These are phyloP conservation scores for Xeromyces bisporus DNA, from an alignment of 495 filamentous ascomycete genomes.

Conservation along the genomic window DNA sequence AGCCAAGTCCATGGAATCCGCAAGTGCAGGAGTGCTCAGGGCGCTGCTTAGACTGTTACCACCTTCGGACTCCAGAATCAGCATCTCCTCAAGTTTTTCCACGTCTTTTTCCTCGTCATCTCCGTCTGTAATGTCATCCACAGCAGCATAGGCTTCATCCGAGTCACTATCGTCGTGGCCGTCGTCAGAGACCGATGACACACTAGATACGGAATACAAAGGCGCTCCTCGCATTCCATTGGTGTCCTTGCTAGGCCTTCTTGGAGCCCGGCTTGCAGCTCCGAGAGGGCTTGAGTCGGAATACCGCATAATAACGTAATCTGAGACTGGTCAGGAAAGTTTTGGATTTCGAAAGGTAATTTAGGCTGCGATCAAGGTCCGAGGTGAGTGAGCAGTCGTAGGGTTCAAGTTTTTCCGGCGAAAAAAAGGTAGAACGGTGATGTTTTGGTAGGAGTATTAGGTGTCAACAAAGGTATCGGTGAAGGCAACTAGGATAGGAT, in stretches of 20 bases:
- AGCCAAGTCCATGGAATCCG: conserved; percentile 40
- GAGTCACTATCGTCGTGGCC: conserved; percentile 27
- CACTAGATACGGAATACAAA: conserved; percentile 25
- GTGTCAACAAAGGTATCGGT: conserved; percentile 5
- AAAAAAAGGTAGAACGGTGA: no score
- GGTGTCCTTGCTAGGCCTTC: conserved; percentile 13
- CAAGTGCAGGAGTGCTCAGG: conserved; percentile 12
- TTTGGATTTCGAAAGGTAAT: no score
- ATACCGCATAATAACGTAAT: conserved; percentile 7
- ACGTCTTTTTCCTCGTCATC: conserved; percentile 63
- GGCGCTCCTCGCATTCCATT: conserved; percentile 26
- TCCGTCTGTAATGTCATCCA: conserved; percentile 62
- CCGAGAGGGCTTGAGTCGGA: conserved; percentile 9
- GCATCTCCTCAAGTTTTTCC: conserved; percentile 53
- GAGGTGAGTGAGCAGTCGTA: no score
- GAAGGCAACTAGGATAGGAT: conserved; percentile 4
- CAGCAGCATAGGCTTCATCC: conserved; percentile 56
- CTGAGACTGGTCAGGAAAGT: no score
- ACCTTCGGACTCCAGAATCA: conserved; percentile 44
- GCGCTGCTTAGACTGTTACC: conserved; percentile 13
- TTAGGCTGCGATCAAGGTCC: no score
- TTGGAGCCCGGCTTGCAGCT: conserved; percentile 9
- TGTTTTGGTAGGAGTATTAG: background rate
- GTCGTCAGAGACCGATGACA: conserved; percentile 26
- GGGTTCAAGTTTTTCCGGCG: no score